Evolutionary conservation across 148 eudicot species (phyloP).

Genomic region (Drosera capensis): DNA sequence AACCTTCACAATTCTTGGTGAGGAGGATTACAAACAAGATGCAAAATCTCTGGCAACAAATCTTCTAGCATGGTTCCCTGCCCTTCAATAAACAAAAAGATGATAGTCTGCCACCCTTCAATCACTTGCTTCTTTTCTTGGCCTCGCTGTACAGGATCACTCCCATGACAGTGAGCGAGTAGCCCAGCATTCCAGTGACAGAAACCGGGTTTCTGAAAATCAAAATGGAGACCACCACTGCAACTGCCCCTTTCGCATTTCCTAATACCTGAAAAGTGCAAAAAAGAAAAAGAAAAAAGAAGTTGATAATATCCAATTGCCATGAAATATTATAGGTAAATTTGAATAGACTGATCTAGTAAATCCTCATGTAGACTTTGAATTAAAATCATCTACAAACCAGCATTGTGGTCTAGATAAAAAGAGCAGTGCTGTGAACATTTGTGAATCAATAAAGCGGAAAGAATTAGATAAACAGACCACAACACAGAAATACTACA

Average conservation of each 20-base stretch:
- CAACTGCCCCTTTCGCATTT: constrained; percentile 9
- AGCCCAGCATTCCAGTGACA: constrained; percentile 10
- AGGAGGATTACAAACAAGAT: constrained; percentile 9
- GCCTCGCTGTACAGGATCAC: constrained; percentile 9
- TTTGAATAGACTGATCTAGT: neutral
- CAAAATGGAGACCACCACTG: constrained; percentile 5
- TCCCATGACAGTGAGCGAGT: constrained; percentile 6
- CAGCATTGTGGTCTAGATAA: too few relatives aligned
- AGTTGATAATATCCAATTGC: too few relatives aligned
- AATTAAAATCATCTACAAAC: too few relatives aligned
- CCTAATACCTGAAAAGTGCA: constrained; percentile 6
- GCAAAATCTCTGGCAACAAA: constrained; percentile 7
- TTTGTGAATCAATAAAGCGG: too few relatives aligned
- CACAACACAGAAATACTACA: too few relatives aligned
- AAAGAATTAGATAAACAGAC: too few relatives aligned
- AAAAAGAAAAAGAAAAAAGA: too few relatives aligned
- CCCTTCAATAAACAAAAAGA: neutral
- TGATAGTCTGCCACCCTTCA: too few relatives aligned
- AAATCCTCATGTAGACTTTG: neutral
- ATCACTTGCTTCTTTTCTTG: constrained; percentile 11
- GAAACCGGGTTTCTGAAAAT: constrained; percentile 8
- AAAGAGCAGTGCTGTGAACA: too few relatives aligned
- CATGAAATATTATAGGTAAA: neutral
- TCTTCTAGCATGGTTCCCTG: neutral
- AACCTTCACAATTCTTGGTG: constrained; percentile 3